Evolutionary conservation across 2,329 filamentous ascomycete genomes (phyloP).

Genomic region (Talaromyces sp.): DNA sequence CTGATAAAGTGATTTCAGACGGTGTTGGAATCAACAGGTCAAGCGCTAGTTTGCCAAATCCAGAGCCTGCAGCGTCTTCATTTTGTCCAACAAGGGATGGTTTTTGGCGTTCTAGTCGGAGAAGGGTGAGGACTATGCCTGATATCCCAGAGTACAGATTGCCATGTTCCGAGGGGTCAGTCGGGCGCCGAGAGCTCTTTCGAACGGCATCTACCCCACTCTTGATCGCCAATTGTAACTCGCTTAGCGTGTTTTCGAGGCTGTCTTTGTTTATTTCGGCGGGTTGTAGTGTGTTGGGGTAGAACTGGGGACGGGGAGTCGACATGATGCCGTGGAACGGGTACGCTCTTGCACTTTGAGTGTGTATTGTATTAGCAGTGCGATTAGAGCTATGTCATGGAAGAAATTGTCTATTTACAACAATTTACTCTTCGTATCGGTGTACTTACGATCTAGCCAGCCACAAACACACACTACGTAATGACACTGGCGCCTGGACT

Average conservation of each 20-base stretch:
- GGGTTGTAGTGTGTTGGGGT: conserved; percentile 22
- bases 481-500: neutral
- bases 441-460: neutral
- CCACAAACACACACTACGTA: neutral
- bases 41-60: conserved; percentile 22
- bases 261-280: conserved; percentile 15
- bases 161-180: conserved; percentile 21
- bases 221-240: conserved; percentile 26
- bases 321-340: neutral
- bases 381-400: neutral
- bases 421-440: neutral
- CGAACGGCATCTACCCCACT: conserved; percentile 25
- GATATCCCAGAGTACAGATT: conserved; percentile 27
- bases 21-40: conserved; percentile 23
- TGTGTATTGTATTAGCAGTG: too few relatives aligned
- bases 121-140: conserved; percentile 34
- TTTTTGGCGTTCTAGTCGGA: conserved; percentile 34
- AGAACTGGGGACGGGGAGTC: conserved; percentile 20
- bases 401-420: neutral
- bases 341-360: neutral
- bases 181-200: conserved; percentile 18
- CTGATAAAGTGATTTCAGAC: conserved; percentile 21
- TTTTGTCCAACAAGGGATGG: conserved; percentile 17
- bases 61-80: conserved; percentile 11
- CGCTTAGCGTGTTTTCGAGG: conserved; percentile 19